Percentiles rank a stretch among this genome's conserved stretches.
Conservation (phyloP, 148 eudicot genomes). For the Nyssa sinensis region DNA sequence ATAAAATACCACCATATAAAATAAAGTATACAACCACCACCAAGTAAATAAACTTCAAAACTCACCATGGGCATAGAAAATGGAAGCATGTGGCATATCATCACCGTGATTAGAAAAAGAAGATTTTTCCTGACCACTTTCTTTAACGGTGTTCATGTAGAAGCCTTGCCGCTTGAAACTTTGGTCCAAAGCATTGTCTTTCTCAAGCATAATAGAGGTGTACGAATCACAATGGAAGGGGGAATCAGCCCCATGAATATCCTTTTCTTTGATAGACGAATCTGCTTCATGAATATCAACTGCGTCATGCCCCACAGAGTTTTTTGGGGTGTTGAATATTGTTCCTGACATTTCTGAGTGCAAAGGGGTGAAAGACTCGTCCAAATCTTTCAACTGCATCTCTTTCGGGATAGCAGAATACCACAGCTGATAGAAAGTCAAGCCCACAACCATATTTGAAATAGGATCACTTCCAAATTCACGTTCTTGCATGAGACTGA, state of each 20-base stretch:
- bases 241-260: conserved; percentile 35
- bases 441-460: conserved; percentile 70
- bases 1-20: not conserved
- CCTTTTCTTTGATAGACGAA: conserved; percentile 22
- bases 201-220: conserved; percentile 65
- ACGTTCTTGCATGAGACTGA: conserved; percentile 53
- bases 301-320: conserved; percentile 35
- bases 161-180: conserved; percentile 25
- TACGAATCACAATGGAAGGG: conserved; percentile 41
- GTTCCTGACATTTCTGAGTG: conserved; percentile 39
- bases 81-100: conserved; percentile 36
- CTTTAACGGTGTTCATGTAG: conserved; percentile 36
- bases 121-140: conserved; percentile 25
- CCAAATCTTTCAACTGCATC: conserved; percentile 36
- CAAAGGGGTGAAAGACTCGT: conserved; percentile 23
- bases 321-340: conserved; percentile 22
- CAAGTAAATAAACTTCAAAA: conserved; percentile 14
- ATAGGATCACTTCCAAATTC: conserved; percentile 52
- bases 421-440: conserved; percentile 66
- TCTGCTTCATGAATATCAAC: conserved; percentile 36
- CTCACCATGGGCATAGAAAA: conserved; percentile 54
- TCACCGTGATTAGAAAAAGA: conserved; percentile 25
- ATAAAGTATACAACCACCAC: not conserved
- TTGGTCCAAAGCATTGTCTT: conserved; percentile 26
- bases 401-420: conserved; percentile 47